phyloP scores from a whole-genome alignment of 495 filamentous ascomycete genomes.

The Daldinia childiae region DNA sequence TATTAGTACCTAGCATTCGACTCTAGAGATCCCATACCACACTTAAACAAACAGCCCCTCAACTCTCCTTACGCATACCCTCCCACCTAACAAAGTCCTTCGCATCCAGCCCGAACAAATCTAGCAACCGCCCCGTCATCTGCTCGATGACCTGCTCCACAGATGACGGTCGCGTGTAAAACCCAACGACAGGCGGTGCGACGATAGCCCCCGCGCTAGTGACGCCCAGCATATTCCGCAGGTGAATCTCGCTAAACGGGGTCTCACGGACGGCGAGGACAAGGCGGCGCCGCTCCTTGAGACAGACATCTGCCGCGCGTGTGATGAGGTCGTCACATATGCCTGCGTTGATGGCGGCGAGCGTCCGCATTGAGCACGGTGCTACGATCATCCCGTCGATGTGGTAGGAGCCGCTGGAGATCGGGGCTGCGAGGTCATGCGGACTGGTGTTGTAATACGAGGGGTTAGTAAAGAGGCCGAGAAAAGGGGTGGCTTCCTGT shows the following conservation, averaged over 20 bases:
- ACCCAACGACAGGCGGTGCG: not conserved
- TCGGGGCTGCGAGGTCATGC: not conserved
- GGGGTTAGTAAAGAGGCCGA: not conserved
- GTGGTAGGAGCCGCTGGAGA: not conserved
- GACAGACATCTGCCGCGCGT: not conserved
- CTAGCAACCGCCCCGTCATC: not conserved
- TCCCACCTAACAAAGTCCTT: not conserved
- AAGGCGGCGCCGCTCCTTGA: not conserved
- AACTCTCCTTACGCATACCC: not conserved
- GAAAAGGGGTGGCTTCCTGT: too few species aligned
- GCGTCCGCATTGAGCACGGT: not conserved
- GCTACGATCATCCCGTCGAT: not conserved
- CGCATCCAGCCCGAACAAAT: not conserved
- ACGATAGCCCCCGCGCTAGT: not conserved
- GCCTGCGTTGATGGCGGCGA: not conserved
- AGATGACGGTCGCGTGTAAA: not conserved
- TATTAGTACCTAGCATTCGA: too few species aligned
- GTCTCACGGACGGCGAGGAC: not conserved
- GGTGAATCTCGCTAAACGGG: not conserved
- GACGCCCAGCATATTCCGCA: not conserved
- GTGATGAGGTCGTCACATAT: not conserved
- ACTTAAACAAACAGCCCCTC: not conserved
- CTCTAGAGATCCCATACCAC: not conserved
- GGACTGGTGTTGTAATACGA: not conserved
- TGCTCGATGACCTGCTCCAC: not conserved